Conservation (phyloP, 768 basidiomycete species). For the Russula sp. region DNA sequence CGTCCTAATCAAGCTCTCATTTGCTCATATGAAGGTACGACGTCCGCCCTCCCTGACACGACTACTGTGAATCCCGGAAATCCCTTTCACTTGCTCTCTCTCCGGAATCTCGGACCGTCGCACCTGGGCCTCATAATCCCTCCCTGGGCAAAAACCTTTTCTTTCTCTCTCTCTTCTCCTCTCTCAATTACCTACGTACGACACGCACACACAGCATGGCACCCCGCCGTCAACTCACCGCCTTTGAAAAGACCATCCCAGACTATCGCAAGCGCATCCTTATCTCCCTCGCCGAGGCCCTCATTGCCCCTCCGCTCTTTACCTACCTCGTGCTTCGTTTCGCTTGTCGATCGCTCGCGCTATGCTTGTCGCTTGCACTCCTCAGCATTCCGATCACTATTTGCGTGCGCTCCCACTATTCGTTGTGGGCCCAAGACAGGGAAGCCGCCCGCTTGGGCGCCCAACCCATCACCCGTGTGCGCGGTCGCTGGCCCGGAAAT, state of each 20-base stretch:
- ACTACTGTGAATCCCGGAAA: background rate
- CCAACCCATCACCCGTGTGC: conserved; percentile 27
- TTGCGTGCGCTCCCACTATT: conserved; percentile 10
- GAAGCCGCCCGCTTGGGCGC: conserved; percentile 24
- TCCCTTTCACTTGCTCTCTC: background rate
- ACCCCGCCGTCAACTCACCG: conserved; percentile 12
- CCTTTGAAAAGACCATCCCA: conserved; percentile 20
- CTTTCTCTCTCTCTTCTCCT: background rate
- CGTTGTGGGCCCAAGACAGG: conserved; percentile 12
- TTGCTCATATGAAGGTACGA: conserved; percentile 30
- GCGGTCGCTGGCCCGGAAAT: conserved; percentile 32
- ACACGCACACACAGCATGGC: conserved; percentile 5
- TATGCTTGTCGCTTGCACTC: conserved; percentile 5
- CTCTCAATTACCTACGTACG: background rate
- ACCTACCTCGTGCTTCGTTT: conserved; percentile 10
- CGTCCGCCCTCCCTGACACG: background rate
- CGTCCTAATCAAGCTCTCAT: conserved; percentile 45
- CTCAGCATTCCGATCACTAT: conserved; percentile 12
- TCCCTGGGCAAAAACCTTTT: background rate
- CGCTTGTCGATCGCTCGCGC: background rate
- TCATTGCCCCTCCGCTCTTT: conserved; percentile 16
- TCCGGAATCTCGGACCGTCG: background rate
- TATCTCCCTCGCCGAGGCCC: conserved; percentile 11
- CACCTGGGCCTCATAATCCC: background rate
- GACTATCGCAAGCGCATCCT: conserved; percentile 24